Percentiles rank a stretch among this genome's conserved stretches.
Conservation (phyloP, 805 yeast species). For the Grigorovia jiainica region DNA sequence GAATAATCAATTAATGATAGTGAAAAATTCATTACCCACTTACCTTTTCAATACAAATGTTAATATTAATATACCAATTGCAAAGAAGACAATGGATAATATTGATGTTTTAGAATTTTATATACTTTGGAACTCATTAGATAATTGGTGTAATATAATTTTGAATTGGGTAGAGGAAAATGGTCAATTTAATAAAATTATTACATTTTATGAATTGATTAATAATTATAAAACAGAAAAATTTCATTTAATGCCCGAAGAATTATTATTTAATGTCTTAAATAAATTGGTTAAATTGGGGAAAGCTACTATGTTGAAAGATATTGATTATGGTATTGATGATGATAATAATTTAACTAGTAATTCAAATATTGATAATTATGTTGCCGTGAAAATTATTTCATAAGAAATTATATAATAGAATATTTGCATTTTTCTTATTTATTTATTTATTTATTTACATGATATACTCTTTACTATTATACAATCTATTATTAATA, state of each 20-base stretch:
- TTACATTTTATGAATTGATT: slow-evolving; percentile 74
- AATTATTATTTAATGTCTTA: slow-evolving; percentile 44
- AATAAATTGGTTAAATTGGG: slow-evolving; percentile 54
- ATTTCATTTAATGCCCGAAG: slow-evolving; percentile 53
- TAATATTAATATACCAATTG: too few species aligned
- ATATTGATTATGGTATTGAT: slow-evolving; percentile 23
- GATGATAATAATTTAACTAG: background rate
- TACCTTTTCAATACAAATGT: background rate
- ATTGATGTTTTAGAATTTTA: slow-evolving; percentile 17
- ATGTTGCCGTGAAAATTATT: slow-evolving; percentile 72
- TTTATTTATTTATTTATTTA: background rate
- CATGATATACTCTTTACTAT: too few species aligned
- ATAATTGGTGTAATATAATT: slow-evolving; percentile 57
- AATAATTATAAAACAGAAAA: slow-evolving; percentile 56
- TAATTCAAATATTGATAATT: slow-evolving; percentile 32
- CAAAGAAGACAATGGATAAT: background rate
- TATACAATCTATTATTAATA: slow-evolving; percentile 38
- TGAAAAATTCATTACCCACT: background rate
- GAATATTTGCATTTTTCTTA: background rate
- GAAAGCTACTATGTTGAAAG: slow-evolving; percentile 64
- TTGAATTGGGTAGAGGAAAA: slow-evolving; percentile 65
- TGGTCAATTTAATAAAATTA: slow-evolving; percentile 67
- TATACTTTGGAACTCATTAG: slow-evolving; percentile 60
- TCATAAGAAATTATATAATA: slow-evolving; percentile 14
- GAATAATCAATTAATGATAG: slow-evolving; percentile 41